phyloP scores from a whole-genome alignment of 202 grass and related monocot genomes.

The Panicum hallii region DNA sequence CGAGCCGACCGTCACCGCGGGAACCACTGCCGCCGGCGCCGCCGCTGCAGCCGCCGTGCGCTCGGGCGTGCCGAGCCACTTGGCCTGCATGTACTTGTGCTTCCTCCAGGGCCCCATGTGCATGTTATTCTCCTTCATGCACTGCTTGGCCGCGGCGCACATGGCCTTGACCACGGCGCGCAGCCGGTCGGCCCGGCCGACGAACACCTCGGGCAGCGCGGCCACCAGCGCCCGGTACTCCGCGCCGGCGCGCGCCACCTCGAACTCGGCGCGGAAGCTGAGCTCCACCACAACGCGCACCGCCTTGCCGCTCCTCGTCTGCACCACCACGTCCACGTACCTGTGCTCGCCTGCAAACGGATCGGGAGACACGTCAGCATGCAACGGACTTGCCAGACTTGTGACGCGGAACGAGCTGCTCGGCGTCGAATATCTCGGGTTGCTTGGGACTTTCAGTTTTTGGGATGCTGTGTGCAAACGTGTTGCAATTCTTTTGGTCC shows the following conservation, averaged over 20 bases:
- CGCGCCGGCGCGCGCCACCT: conserved; percentile 72
- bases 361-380: neutral
- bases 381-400: neutral
- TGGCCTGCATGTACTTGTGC: conserved; percentile 84
- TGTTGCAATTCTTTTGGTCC: conserved; percentile 5
- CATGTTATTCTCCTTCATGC: conserved; percentile 90
- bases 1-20: conserved; percentile 42
- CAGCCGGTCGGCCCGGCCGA: conserved; percentile 74
- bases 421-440: neutral
- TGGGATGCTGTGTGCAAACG: neutral
- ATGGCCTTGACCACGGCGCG: conserved; percentile 70
- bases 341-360: conserved; percentile 71
- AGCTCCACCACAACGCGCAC: conserved; percentile 74
- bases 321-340: conserved; percentile 76
- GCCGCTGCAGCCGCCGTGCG: conserved; percentile 1
- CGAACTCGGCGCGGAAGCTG: conserved; percentile 79
- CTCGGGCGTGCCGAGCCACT: conserved; percentile 72
- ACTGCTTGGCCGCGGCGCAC: conserved; percentile 80
- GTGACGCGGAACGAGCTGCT: neutral
- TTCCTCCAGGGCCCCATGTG: conserved; percentile 87
- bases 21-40: neutral
- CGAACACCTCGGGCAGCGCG: conserved; percentile 69
- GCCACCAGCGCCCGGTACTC: conserved; percentile 71
- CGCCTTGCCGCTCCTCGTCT: conserved; percentile 66
- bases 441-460: neutral